Conservation (phyloP, 1,139 yeast genomes). For the Meyerozyma sp. region DNA sequence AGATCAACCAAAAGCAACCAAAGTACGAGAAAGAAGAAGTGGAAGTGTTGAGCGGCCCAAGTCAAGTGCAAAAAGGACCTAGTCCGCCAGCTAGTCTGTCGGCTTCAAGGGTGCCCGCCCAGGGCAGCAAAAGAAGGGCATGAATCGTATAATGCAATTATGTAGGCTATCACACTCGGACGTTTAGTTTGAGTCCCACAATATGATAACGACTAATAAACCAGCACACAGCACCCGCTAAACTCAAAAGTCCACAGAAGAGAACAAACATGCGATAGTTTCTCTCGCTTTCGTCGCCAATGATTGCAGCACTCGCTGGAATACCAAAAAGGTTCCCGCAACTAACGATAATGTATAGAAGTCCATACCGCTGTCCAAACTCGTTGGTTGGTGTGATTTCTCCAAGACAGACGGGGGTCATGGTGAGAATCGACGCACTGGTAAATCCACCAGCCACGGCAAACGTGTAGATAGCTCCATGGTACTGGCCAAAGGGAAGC, state of each 20-base stretch:
- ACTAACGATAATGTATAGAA: conserved; percentile 34
- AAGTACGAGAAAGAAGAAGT: background rate
- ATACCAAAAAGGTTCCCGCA: conserved; percentile 37
- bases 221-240: conserved; percentile 29
- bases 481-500: conserved; percentile 34
- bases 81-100: background rate
- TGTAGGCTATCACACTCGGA: conserved; percentile 17
- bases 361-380: conserved; percentile 39
- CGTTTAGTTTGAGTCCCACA: conserved; percentile 29
- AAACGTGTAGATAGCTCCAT: conserved; percentile 28
- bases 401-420: conserved; percentile 38
- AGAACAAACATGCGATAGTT: conserved; percentile 31
- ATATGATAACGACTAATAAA: conserved; percentile 23
- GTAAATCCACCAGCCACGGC: conserved; percentile 32
- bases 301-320: conserved; percentile 42
- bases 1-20: conserved; percentile 15
- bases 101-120: background rate
- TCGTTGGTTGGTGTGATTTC: conserved; percentile 33
- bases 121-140: background rate
- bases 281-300: conserved; percentile 25
- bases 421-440: conserved; percentile 24
- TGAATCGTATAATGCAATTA: background rate
- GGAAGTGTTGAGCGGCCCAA: background rate
- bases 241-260: conserved; percentile 28
- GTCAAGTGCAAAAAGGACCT: background rate